Evolutionary conservation across 805 yeast genomes (phyloP), one percentile per base, ranked within the genome.

Genomic region (Candida hispaniensis): DNA sequence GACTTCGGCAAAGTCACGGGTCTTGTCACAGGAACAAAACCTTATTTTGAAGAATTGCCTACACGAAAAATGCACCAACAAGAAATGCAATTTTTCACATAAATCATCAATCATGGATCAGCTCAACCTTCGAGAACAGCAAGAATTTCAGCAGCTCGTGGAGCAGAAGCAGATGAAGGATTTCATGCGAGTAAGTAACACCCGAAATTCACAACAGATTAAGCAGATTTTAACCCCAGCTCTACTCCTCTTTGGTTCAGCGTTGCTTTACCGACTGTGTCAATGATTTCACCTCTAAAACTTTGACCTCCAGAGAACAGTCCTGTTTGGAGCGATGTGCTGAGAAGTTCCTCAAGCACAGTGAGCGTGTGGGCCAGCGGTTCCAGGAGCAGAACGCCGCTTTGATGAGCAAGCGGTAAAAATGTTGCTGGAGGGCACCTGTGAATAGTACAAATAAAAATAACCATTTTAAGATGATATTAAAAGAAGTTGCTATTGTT

Each of bases 161-260:
- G 98, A 88, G 65, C 86, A 80, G 58, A 88, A 88, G 69, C 98
- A 88, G 64, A 86, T 91, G 95, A 81, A 80, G 62, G 98, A 88
- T 60, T 91, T 88, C 77, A 88, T 91, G 97, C 79, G 91, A 58
- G 73, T 73, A 48, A 41, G 64, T 60, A 23, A n/a, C n/a, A 26
- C 9, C 14, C n/a, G 8, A 9, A 24, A 14, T 17, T 17, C 14
- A n/a, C 14, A 24, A 6, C 26, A 11, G 9, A 6, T 6, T 10
- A 11, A 10, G 7, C 22, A 6, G 13, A 18, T 13, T 3, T 21
- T 28, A 34, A 27, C 18, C 26, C 11, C 23, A 54, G 64, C 67
- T 79, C 41, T 91, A 91, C 72, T 85, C 97, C 46, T 79, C 79
- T 57, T 71, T 91, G 51, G 97, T 91, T 36, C 93, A 88, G 61